Evolutionary conservation across 2,329 filamentous ascomycete genomes (phyloP), one percentile per base, ranked within the genome.

Genomic region (Aotearoamyces nothofagi): DNA sequence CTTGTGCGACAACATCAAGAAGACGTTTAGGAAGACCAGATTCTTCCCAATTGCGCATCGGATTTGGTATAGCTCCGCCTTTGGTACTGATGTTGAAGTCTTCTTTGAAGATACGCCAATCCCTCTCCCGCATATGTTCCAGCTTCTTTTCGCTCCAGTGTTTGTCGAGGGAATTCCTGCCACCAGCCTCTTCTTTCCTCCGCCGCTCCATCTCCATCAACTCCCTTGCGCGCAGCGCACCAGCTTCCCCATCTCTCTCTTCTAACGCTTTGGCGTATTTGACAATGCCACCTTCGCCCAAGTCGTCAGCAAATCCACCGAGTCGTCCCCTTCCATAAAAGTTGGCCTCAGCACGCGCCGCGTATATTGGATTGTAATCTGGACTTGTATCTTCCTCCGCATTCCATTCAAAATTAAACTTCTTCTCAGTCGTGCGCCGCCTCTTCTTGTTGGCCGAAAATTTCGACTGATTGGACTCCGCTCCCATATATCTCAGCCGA

Each of bases 51-150:
- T 66, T 83, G 27, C 90, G 83, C 86, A 98, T 96, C 1, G 90
- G 90, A 45, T 96, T 87, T 1, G 90, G 90, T 32, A 96, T 83
- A 15, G 68, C 66, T 24, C 87, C 87, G 33, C 90, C 90, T 53
- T 93, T 96, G 6, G 84, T 94, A 22, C 78, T 67, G 50, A 98
- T 98, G 43, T 90, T 92, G 58, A 93, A 96, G 54, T 98, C 86
- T 53, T 96, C 90, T 57, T 96, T 98, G 72, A 98, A 94, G 44
- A 98, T 96, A 49, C 90, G 81, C 90, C 90, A 98, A 55, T 98
- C 90, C 51, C 90, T 69, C 56, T 96, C 86, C 37, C 83, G 80
- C 90, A 98, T 98, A 45, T 93, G 81, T 9, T 80, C 73, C 37
- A 96, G 60, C 37, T 66, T 69, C 70, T 98, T 98, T 50, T 94